Evolutionary conservation across 73 alveolate genomes (phyloP).

Genomic region (Symbiodinium pilosum): DNA sequence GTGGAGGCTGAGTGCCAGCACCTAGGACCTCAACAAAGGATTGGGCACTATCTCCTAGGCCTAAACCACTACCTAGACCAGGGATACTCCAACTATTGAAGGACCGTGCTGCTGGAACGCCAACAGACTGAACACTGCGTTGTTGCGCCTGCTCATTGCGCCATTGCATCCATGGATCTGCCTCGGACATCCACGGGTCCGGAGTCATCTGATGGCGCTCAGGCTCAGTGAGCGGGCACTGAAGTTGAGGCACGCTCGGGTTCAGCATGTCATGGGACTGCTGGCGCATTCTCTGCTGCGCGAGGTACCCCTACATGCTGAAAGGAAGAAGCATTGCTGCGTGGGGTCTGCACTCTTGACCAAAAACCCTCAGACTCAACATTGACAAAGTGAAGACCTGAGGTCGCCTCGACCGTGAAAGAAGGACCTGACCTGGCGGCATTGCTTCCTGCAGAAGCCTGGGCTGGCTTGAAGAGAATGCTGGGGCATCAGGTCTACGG

Average conservation of each 20-base stretch:
- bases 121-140: too few relatives aligned
- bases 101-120: background rate
- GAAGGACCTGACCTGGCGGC: background rate
- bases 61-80: too few relatives aligned
- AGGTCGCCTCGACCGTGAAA: background rate
- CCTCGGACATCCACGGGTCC: conserved; percentile 17
- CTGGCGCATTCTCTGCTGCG: background rate
- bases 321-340: background rate
- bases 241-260: background rate
- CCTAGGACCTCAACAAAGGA: background rate
- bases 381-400: background rate
- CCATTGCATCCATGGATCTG: background rate
- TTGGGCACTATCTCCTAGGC: background rate
- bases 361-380: background rate
- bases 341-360: background rate
- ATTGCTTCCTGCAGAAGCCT: background rate
- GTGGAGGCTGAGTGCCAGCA: background rate
- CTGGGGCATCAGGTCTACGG: background rate
- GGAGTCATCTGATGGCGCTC: background rate
- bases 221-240: background rate
- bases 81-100: background rate
- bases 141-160: background rate
- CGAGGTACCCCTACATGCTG: background rate
- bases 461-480: background rate
- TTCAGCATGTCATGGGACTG: background rate